phyloP scores from a whole-genome alignment of 192 early-diverging fungal genomes.

The Pilaira anomala region DNA sequence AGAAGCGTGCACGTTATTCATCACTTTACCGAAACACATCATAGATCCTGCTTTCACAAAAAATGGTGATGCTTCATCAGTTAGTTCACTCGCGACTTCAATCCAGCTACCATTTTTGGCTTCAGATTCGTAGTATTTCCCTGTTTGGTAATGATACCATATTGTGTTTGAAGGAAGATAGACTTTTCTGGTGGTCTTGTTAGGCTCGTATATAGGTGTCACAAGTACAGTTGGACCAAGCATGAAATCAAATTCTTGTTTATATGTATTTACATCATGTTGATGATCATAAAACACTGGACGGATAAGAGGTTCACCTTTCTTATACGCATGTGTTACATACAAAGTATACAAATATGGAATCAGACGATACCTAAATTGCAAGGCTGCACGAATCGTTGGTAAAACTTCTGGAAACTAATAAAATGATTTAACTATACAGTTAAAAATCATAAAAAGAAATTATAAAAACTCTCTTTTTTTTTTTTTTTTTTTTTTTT shows the following conservation, averaged over 20 bases:
- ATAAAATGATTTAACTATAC: background rate
- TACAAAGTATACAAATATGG: constrained; percentile 55
- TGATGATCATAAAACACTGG: constrained; percentile 55
- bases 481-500: background rate
- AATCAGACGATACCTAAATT: constrained; percentile 50
- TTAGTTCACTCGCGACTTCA: constrained; percentile 35
- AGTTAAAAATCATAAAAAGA: background rate
- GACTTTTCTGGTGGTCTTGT: constrained; percentile 17
- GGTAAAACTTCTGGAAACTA: constrained; percentile 40
- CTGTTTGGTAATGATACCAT: constrained; percentile 51
- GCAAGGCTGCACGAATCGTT: constrained; percentile 48
- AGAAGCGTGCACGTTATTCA: constrained; percentile 35
- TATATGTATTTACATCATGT: constrained; percentile 37
- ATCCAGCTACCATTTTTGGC: constrained; percentile 35
- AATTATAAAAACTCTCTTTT: background rate
- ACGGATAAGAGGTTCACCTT: constrained; percentile 46
- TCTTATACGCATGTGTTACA: constrained; percentile 29
- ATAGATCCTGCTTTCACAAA: constrained; percentile 42
- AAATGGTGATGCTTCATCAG: constrained; percentile 36
- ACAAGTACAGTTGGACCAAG: constrained; percentile 49
- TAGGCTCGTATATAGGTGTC: constrained; percentile 46
- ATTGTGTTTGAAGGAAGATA: constrained; percentile 32
- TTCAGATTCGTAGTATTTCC: constrained; percentile 42
- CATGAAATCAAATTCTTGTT: constrained; percentile 51
- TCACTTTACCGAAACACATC: constrained; percentile 41